Base-by-base conservation (phyloP, 2,329 filamentous ascomycete genomes). In the Knoxdaviesia capensis region DNA sequence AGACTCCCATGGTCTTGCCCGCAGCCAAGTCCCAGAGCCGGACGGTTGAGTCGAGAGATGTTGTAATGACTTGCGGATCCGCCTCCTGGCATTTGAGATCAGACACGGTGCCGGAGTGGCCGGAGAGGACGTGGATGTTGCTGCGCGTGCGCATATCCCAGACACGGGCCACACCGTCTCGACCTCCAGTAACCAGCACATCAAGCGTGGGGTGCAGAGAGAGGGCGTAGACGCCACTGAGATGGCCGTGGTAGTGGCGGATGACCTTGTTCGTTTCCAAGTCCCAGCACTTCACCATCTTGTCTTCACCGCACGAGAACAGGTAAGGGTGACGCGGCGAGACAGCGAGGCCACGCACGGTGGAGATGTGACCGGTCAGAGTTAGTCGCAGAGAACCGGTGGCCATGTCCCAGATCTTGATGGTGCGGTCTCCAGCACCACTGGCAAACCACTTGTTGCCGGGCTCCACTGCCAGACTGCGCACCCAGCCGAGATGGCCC, bases 281-380 rank as follows among this genome's bases (percentile, higher is more conserved):
- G 63, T 98, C 90, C 90, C 90, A 98, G 63, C 90, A 98, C 62
- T 98, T 98, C 47, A 98, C 90, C 87, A 94, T 94, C 66, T 98
- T 98, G 59, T 98, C 90, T 60, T 98, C 90, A 45, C 85, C 92
- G 54, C 90, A 98, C 7, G 86, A 94, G 60, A 98, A 98, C 7
- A 98, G 71, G 55, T 98, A 98, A 0, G 90, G 92, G 61, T 98
- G 90, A 39, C 90, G 69, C 10, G 87, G 83, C 20, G 85, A 94
- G 6, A 98, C 84, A 0, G 88, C 90, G 39, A 98, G 69, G 2
- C 90, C 90, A 42, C 87, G 77, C 1, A 94, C 87, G 5, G 85
- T 92, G 40, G 84, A 92, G 53, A 94, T 94, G 59, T 94, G 88
- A 34, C 88, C 88, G 2, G 88, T 96, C 46, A 96, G 63, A 0